Percentiles rank a stretch among this genome's conserved stretches.
Conservation (phyloP, 2,329 filamentous ascomycete genomes). For the Fusarium sp. region DNA sequence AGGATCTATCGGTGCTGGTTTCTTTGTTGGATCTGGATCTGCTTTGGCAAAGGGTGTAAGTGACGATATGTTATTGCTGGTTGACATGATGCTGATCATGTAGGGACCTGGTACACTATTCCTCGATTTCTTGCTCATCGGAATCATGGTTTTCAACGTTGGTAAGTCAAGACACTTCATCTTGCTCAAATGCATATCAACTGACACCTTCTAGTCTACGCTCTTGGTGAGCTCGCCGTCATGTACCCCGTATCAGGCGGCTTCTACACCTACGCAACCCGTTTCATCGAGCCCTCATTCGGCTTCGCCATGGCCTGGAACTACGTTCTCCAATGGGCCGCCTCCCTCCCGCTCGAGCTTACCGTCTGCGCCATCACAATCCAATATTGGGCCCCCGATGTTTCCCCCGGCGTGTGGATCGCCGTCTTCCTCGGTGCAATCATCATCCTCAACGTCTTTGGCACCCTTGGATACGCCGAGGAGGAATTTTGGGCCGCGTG, state of each 20-base stretch:
- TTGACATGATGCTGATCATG: too few relatives aligned
- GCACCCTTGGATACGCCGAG: constrained; percentile 63
- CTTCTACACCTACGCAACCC: constrained; percentile 59
- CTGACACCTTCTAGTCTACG: constrained; percentile 55
- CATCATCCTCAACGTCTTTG: constrained; percentile 66
- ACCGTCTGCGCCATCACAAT: constrained; percentile 57
- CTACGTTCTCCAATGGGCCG: constrained; percentile 58
- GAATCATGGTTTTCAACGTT: constrained; percentile 71
- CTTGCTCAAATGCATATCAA: background rate
- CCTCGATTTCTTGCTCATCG: constrained; percentile 66
- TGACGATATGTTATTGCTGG: background rate
- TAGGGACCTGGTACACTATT: constrained; percentile 58
- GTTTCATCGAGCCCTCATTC: constrained; percentile 64
- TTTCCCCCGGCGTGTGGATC: constrained; percentile 55
- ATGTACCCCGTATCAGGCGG: constrained; percentile 72
- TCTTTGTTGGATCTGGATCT: constrained; percentile 70
- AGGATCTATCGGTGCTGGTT: constrained; percentile 71
- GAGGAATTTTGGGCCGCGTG: constrained; percentile 68
- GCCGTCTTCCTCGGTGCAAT: constrained; percentile 61
- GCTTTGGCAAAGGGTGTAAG: constrained; percentile 60
- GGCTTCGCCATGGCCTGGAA: constrained; percentile 66
- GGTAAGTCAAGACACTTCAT: background rate
- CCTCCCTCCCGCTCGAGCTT: constrained; percentile 57
- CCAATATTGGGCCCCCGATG: constrained; percentile 53
- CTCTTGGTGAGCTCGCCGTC: constrained; percentile 70